Conservation (phyloP, 805 yeast genomes). For the Metschnikowia sp. region DNA sequence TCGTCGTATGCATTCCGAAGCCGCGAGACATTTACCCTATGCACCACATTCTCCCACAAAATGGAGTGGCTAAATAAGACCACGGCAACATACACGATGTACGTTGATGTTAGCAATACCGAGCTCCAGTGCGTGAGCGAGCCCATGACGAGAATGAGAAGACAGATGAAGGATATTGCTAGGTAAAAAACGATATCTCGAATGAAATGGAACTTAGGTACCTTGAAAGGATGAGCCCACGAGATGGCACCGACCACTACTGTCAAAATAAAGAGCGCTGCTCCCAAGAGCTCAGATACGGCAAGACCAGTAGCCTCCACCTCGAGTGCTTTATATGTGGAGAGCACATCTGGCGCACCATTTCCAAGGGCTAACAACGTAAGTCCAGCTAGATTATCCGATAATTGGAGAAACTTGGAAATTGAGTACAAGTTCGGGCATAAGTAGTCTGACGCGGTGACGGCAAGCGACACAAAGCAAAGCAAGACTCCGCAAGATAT, state of each 20-base stretch:
- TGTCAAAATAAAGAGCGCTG: slow-evolving; percentile 77
- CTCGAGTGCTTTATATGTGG: slow-evolving; percentile 79
- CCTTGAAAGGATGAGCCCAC: slow-evolving; percentile 58
- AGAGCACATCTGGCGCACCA: slow-evolving; percentile 85
- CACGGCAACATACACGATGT: slow-evolving; percentile 53
- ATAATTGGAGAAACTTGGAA: slow-evolving; percentile 56
- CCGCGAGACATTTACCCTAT: slow-evolving; percentile 9
- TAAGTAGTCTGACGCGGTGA: slow-evolving; percentile 77
- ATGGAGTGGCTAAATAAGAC: slow-evolving; percentile 30
- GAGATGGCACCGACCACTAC: slow-evolving; percentile 81
- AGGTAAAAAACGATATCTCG: slow-evolving; percentile 62
- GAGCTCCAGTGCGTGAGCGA: slow-evolving; percentile 55
- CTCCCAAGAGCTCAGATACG: slow-evolving; percentile 86
- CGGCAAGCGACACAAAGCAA: slow-evolving; percentile 63
- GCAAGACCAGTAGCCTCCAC: slow-evolving; percentile 75
- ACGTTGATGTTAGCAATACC: slow-evolving; percentile 50
- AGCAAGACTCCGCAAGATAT: slow-evolving; percentile 27
- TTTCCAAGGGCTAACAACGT: slow-evolving; percentile 89
- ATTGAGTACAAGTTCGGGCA: slow-evolving; percentile 75
- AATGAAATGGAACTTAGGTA: slow-evolving; percentile 49
- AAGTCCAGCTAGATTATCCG: slow-evolving; percentile 80
- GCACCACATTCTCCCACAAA: slow-evolving; percentile 8
- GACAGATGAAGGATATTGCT: slow-evolving; percentile 45
- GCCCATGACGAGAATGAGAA: slow-evolving; percentile 55
- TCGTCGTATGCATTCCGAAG: slow-evolving; percentile 14